Percentiles rank a stretch among this genome's conserved stretches.
These are phyloP conservation scores for Lipomyces mesembrius DNA, from an alignment of 805 yeast species.

Conservation along the genomic window DNA sequence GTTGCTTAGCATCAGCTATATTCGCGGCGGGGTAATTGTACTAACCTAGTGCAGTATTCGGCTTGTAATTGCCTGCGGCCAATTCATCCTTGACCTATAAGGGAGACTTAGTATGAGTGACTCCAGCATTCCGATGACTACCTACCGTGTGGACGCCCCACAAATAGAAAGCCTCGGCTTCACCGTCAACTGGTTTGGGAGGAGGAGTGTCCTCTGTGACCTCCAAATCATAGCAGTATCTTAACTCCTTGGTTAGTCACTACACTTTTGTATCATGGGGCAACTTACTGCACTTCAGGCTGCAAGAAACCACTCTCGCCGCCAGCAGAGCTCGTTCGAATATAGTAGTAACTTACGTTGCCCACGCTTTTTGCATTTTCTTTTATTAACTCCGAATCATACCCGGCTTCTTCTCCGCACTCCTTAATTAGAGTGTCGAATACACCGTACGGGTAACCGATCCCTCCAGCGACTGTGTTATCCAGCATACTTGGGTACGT, in stretches of 20 bases:
- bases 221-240: slow-evolving; percentile 69
- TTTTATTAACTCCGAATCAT: slow-evolving; percentile 57
- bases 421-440: slow-evolving; percentile 83
- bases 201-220: slow-evolving; percentile 52
- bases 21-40: slow-evolving; percentile 39
- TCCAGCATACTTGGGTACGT: slow-evolving; percentile 93
- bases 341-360: slow-evolving; percentile 61
- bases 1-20: background rate
- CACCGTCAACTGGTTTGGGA: slow-evolving; percentile 71
- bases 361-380: slow-evolving; percentile 59
- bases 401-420: slow-evolving; percentile 87
- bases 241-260: background rate
- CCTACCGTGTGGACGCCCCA: slow-evolving; percentile 58
- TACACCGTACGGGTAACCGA: slow-evolving; percentile 78
- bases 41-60: slow-evolving; percentile 71
- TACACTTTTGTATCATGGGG: background rate
- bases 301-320: slow-evolving; percentile 66
- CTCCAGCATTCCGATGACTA: too few relatives aligned
- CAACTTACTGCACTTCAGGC: slow-evolving; percentile 72
- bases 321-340: slow-evolving; percentile 43
- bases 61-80: slow-evolving; percentile 71
- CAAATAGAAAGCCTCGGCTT: slow-evolving; percentile 73
- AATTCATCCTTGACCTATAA: slow-evolving; percentile 53
- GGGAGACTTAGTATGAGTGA: background rate
- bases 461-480: slow-evolving; percentile 93